A percentile compares a stretch with the other conserved stretches of the same genome.
Conservation (phyloP, 129 eudicot species). For the Rutidosis leptorrhynchoides region DNA sequence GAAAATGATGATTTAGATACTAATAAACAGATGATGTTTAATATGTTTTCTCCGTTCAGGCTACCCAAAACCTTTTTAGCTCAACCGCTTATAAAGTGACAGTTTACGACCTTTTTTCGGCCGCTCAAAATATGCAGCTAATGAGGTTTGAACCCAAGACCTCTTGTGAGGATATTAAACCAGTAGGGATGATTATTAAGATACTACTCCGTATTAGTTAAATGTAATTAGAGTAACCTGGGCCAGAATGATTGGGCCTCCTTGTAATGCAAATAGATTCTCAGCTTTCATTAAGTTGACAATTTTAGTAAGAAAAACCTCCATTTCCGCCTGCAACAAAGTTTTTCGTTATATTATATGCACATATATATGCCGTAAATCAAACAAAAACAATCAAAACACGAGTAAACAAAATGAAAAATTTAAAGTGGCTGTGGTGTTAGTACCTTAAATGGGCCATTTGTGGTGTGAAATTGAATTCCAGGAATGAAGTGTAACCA, state of each 20-base stretch:
- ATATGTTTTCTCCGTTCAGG: too few species aligned
- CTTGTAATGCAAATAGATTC: conserved; percentile 79
- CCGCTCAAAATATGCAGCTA: too few species aligned
- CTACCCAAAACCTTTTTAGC: too few species aligned
- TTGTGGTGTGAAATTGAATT: conserved; percentile 71
- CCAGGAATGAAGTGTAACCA: conserved; percentile 86
- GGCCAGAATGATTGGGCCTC: conserved; percentile 80
- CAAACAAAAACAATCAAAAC: background rate
- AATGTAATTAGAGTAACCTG: too few species aligned
- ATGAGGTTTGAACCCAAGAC: too few species aligned
- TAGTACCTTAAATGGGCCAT: conserved; percentile 63
- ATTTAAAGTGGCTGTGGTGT: background rate
- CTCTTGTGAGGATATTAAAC: too few species aligned
- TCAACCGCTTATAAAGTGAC: too few species aligned
- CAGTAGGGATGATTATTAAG: too few species aligned
- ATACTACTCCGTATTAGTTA: too few species aligned
- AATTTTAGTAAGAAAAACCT: conserved; percentile 60
- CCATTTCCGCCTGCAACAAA: conserved; percentile 68
- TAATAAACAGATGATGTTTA: too few species aligned
- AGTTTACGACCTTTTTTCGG: too few species aligned
- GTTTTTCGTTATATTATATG: conserved; percentile 1
- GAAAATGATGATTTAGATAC: too few species aligned
- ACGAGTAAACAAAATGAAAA: background rate
- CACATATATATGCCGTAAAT: background rate
- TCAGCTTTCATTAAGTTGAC: conserved; percentile 75